Base-by-base conservation (phyloP, 805 yeast genomes). In the Pichia deserticola region DNA sequence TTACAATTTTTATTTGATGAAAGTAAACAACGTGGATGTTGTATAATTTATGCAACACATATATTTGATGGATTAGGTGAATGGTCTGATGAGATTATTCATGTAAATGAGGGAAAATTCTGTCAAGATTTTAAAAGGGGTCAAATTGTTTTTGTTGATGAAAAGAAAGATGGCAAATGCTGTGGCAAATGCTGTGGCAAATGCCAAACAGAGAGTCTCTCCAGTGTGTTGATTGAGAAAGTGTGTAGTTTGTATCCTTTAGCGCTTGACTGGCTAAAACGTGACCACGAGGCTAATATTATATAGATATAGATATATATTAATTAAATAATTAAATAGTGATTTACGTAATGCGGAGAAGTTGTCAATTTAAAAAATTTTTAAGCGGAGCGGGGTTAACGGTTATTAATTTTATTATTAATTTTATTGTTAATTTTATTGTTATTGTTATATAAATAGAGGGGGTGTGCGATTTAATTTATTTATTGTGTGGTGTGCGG, bases 1-100 rank as follows among this genome's bases (percentile, higher is more conserved):
- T 70, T 93, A 54, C 70, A 74, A 1, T 93, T 87, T 62, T 70
- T 93, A 57, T 76, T 75, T 55, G 61, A 67, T n/a, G 99, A 93
- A 63, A 88, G 97, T 5, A 71, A 70, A 44, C 62, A 69, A 0
- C 74, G 98, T 51, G 67, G 75, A 20, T 82, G 95, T 53, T 81
- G 89, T 44, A 87, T 93, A 36, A 81, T 92, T 5, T 93, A 93
- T 63, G 93, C 98, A 3, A 93, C 99, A 0, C 99, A 93, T 61
- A 93, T 93, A 44, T 93, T 93, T 65, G 99, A 93, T 60, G 99
- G 99, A 0, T 75, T 93, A 50, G 89, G 88, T 12, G 73, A 75
- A 43, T 93, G 98, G 96, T 95, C 97, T 32, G 86, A 95, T 37
- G 73, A 85, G 47, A 72, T 93, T 8, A 74, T 83, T 12, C 99